Percentiles rank a stretch among this genome's conserved stretches.
Evolutionary conservation across 1,139 yeast genomes (phyloP).

Genomic region (Hanseniaspora gamundiae): DNA sequence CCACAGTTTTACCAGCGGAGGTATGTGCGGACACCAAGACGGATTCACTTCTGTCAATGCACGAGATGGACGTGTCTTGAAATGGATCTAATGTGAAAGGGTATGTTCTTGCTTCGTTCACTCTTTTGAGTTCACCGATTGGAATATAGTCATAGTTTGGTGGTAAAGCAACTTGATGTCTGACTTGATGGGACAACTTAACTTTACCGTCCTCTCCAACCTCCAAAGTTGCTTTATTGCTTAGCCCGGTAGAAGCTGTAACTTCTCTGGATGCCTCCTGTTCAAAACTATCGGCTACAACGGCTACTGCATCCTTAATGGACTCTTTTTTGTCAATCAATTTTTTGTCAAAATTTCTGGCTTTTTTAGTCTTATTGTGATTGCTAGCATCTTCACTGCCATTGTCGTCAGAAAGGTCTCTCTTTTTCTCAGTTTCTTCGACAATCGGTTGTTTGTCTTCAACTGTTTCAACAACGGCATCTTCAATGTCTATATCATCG

Average conservation of each 20-base stretch:
- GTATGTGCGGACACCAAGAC: constrained; percentile 98
- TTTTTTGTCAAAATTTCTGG: constrained; percentile 17
- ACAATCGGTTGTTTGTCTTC: constrained; percentile 8
- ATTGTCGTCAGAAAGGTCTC: constrained; percentile 7
- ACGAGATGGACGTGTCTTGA: constrained; percentile 94
- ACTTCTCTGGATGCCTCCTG: constrained; percentile 87
- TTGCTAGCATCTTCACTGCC: constrained; percentile 9
- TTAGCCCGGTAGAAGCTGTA: constrained; percentile 62
- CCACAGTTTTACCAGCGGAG: constrained; percentile 88
- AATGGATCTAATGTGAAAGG: constrained; percentile 91
- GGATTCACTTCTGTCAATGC: constrained; percentile 92
- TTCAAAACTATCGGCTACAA: constrained; percentile 70
- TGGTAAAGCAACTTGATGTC: constrained; percentile 96
- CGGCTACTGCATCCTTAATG: constrained; percentile 37
- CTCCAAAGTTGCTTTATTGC: constrained; percentile 24
- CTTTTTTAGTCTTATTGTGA: constrained; percentile 17
- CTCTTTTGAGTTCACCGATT: constrained; percentile 71
- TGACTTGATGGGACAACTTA: constrained; percentile 78
- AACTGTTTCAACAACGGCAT: constrained; percentile 5
- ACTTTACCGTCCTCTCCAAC: constrained; percentile 40
- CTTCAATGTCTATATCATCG: constrained; percentile 1
- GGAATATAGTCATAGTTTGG: constrained; percentile 82
- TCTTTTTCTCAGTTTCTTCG: constrained; percentile 13
- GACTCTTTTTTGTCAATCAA: constrained; percentile 26
- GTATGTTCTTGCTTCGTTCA: constrained; percentile 70